These are phyloP conservation scores for Microbotryomycetes sp. DNA, from an alignment of 1,284 basidiomycete species.

Conservation along the genomic window DNA sequence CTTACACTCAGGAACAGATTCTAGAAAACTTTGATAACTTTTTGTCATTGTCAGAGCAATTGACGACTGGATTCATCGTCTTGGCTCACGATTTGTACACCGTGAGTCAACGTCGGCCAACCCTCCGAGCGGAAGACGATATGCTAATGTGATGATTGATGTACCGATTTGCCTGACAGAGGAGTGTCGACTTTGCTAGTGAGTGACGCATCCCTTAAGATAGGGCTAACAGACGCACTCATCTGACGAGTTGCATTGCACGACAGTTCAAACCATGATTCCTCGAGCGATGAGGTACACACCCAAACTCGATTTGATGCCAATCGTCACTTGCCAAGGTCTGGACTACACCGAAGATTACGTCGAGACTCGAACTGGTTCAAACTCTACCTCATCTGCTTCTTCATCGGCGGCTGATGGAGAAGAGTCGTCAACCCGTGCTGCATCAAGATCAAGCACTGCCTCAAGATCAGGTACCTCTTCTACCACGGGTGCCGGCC, in stretches of 20 bases:
- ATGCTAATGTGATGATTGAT: slow-evolving; percentile 14
- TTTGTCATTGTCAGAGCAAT: slow-evolving; percentile 31
- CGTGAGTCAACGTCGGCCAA: slow-evolving; percentile 52
- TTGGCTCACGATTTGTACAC: slow-evolving; percentile 35
- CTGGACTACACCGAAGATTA: slow-evolving; percentile 56
- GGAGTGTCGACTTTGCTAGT: not conserved
- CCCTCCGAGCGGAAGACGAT: slow-evolving; percentile 54
- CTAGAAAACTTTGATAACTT: slow-evolving; percentile 36
- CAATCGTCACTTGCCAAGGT: slow-evolving; percentile 60
- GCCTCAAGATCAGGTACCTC: not conserved
- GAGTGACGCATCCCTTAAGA: too few relatives aligned
- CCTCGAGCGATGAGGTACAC: slow-evolving; percentile 57
- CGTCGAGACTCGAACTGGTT: slow-evolving; percentile 44
- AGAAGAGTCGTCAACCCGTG: too few relatives aligned
- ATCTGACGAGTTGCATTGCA: slow-evolving; percentile 77
- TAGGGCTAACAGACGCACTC: slow-evolving; percentile 73
- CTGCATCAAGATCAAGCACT: not conserved
- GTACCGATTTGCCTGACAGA: slow-evolving; percentile 54
- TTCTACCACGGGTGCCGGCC: not conserved
- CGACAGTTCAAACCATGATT: slow-evolving; percentile 68
- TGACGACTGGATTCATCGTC: slow-evolving; percentile 60
- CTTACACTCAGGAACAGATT: slow-evolving; percentile 67
- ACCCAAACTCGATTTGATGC: slow-evolving; percentile 54
- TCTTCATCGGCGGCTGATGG: not conserved
- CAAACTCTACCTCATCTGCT: not conserved